Evolutionary conservation across 2,329 filamentous ascomycete genomes (phyloP).

Genomic region (Ophiocordyceps australis): DNA sequence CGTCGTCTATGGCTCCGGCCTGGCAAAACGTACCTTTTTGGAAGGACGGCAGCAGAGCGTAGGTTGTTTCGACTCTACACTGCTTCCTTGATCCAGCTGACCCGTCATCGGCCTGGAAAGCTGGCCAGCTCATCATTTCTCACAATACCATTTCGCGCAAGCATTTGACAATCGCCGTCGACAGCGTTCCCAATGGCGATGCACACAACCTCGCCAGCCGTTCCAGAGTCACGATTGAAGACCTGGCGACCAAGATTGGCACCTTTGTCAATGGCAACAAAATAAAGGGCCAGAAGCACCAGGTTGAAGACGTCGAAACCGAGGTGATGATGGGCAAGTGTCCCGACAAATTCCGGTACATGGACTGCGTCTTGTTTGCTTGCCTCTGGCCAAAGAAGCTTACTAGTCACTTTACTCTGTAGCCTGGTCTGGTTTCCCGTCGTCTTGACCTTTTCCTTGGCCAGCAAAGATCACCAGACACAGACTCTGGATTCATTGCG

Average conservation of each 20-base stretch:
- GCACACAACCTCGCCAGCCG: conserved; percentile 45
- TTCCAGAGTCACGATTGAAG: conserved; percentile 56
- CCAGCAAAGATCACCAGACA: conserved; percentile 48
- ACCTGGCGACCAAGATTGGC: conserved; percentile 70
- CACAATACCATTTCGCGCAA: conserved; percentile 77
- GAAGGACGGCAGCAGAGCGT: conserved; percentile 54
- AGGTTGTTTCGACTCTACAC: conserved; percentile 9
- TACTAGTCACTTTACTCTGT: conserved; percentile 1
- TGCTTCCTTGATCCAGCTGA: neutral
- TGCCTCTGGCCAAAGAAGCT: neutral
- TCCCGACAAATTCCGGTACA: conserved; percentile 40
- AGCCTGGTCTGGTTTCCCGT: conserved; percentile 67
- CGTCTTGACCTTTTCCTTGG: conserved; percentile 58
- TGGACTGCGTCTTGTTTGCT: neutral
- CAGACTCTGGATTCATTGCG: conserved; percentile 36
- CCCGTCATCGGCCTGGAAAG: conserved; percentile 17
- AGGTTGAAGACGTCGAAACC: conserved; percentile 31
- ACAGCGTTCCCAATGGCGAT: conserved; percentile 42
- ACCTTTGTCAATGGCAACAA: conserved; percentile 59
- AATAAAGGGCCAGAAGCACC: conserved; percentile 42
- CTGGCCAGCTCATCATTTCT: conserved; percentile 49
- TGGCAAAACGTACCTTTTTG: conserved; percentile 72
- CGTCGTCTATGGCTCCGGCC: conserved; percentile 65
- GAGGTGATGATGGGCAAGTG: conserved; percentile 57
- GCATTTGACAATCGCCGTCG: conserved; percentile 65